Percentiles rank a stretch among this genome's conserved stretches.
These are phyloP conservation scores for Kodamaea plutei DNA, from an alignment of 1,139 yeast genomes.

Conservation along the genomic window DNA sequence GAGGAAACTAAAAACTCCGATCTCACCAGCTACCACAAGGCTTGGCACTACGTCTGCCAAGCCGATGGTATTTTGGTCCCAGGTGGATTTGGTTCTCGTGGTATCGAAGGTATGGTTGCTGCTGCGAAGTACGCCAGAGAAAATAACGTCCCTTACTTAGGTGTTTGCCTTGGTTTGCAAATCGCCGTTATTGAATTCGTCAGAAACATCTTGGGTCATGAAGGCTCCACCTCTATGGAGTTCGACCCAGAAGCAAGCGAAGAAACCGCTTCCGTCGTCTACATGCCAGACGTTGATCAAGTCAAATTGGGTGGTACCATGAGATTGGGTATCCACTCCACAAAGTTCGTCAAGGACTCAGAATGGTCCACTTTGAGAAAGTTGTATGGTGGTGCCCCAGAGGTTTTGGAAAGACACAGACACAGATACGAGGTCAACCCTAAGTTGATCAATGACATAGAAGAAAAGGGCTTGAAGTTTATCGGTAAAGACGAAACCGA, in stretches of 20 bases:
- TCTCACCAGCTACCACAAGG: conserved; percentile 82
- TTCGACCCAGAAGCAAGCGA: conserved; percentile 63
- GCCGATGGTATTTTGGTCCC: conserved; percentile 98
- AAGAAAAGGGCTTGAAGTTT: conserved; percentile 74
- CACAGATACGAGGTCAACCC: conserved; percentile 98
- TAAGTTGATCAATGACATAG: conserved; percentile 63
- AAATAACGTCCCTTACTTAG: conserved; percentile 87
- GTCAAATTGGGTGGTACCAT: conserved; percentile 97
- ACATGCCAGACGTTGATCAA: conserved; percentile 98
- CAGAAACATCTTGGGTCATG: conserved; percentile 70
- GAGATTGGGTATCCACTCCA: conserved; percentile 94
- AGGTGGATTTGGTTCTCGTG: conserved; percentile 97
- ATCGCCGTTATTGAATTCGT: conserved; percentile 94
- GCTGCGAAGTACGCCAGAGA: conserved; percentile 98
- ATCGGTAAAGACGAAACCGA: conserved; percentile 92
- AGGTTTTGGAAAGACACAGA: conserved; percentile 92
- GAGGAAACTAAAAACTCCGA: conserved; percentile 57
- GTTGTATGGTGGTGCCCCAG: conserved; percentile 69
- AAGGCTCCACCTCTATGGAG: conserved; percentile 79
- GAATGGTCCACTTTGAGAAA: conserved; percentile 72
- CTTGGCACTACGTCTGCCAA: conserved; percentile 91
- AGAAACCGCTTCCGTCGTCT: conserved; percentile 76
- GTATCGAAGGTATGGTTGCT: conserved; percentile 96
- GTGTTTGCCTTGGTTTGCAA: conserved; percentile 97
- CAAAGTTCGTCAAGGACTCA: conserved; percentile 68